Evolutionary conservation across 148 eudicot species (phyloP).

Genomic region (Chenopodium album): DNA sequence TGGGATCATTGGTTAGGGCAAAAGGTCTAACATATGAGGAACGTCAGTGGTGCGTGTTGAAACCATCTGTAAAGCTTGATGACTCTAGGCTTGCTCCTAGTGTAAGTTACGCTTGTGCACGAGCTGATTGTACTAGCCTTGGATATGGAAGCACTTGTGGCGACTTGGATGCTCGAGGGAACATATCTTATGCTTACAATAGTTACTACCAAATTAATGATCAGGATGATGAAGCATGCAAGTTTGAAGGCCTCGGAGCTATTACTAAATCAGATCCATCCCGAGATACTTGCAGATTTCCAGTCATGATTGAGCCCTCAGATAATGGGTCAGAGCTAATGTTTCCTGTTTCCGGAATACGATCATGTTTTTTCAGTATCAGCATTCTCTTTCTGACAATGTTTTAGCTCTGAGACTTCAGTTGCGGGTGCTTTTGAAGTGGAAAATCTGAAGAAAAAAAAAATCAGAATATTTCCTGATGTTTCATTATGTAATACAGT

Average conservation of each 20-base stretch:
- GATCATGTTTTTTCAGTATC: conserved; percentile 14
- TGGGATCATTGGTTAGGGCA: conserved; percentile 44
- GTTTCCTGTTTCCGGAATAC: conserved; percentile 7
- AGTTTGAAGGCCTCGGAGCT: conserved; percentile 56
- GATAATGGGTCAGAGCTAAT: conserved; percentile 21
- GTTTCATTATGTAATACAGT: conserved; percentile 14
- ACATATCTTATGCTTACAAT: conserved; percentile 76
- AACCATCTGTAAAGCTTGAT: conserved; percentile 49
- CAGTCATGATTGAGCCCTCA: conserved; percentile 56
- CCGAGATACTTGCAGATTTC: conserved; percentile 51
- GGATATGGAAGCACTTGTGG: conserved; percentile 80
- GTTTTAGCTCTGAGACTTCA: conserved; percentile 17
- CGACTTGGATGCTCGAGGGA: conserved; percentile 60
- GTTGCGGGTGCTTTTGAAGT: neutral
- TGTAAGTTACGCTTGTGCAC: conserved; percentile 82
- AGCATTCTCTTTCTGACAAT: conserved; percentile 17
- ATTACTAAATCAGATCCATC: conserved; percentile 63
- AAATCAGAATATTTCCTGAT: conserved; percentile 13
- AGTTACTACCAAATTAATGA: conserved; percentile 77
- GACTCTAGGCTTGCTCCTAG: conserved; percentile 57
- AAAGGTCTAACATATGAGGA: conserved; percentile 50
- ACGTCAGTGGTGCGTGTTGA: conserved; percentile 78
- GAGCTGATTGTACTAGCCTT: conserved; percentile 79
- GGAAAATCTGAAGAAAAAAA: neutral
- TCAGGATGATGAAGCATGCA: conserved; percentile 75